Percentiles rank a stretch among this genome's conserved stretches.
phyloP scores from a whole-genome alignment of 225 moss, liverwort and hornwort species.

The Marchantia polymorpha region DNA sequence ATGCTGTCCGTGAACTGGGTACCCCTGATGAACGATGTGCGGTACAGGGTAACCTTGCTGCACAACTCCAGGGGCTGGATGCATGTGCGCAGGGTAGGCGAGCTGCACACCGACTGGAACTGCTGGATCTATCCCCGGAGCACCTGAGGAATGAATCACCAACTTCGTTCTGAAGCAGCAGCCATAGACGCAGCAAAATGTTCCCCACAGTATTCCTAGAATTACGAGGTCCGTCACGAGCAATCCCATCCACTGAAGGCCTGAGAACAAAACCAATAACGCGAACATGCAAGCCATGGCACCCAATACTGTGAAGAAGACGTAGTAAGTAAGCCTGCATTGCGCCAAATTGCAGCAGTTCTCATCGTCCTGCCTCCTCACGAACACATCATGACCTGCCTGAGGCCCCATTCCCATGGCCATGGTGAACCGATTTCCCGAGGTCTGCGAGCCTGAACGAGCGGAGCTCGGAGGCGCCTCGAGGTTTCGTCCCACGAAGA shows the following conservation, averaged over 20 bases:
- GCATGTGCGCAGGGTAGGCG: background rate
- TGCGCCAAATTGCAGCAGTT: slow-evolving; percentile 12
- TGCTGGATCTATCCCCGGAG: background rate
- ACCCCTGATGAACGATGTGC: slow-evolving; percentile 5
- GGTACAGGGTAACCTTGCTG: slow-evolving; percentile 10
- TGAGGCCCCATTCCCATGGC: slow-evolving; percentile 17
- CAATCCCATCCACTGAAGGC: slow-evolving; percentile 15
- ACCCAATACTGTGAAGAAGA: background rate
- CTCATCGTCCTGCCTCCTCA: slow-evolving; percentile 5
- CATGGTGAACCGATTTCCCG: background rate
- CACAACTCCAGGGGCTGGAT: background rate
- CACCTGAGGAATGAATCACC: background rate
- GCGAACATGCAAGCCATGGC: slow-evolving; percentile 4
- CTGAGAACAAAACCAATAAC: slow-evolving; percentile 6
- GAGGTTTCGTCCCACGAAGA: no score
- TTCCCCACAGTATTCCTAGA: slow-evolving; percentile 7
- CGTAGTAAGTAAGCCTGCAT: slow-evolving; percentile 8
- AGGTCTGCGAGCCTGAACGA: background rate
- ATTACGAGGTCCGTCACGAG: slow-evolving; percentile 5
- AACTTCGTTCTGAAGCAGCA: background rate
- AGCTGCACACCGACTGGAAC: slow-evolving; percentile 16
- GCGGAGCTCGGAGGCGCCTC: background rate
- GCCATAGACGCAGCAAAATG: slow-evolving; percentile 14
- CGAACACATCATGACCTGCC: slow-evolving; percentile 14
- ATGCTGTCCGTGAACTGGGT: background rate